phyloP scores from a whole-genome alignment of 1,284 basidiomycete species.

The Wolfiporia cocos region DNA sequence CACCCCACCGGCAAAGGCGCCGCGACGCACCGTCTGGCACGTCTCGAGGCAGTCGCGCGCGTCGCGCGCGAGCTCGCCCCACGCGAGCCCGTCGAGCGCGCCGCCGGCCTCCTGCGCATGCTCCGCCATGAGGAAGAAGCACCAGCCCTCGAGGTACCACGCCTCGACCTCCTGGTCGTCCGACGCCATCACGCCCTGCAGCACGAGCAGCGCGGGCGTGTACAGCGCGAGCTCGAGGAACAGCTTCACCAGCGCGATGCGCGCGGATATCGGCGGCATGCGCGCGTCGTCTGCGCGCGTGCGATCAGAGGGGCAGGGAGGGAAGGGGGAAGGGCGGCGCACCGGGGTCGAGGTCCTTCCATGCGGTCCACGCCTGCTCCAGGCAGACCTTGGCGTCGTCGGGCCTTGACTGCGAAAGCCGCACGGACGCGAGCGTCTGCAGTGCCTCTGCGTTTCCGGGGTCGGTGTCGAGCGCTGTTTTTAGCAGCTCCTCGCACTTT shows the following conservation, averaged over 20 bases:
- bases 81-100: constrained; percentile 54
- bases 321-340: constrained; percentile 10
- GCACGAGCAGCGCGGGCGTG: constrained; percentile 66
- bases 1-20: not conserved
- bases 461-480: constrained; percentile 68
- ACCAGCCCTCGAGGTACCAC: constrained; percentile 95
- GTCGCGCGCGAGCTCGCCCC: constrained; percentile 80
- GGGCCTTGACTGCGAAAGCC: constrained; percentile 81
- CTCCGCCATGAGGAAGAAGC: constrained; percentile 79
- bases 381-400: constrained; percentile 76
- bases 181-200: constrained; percentile 75
- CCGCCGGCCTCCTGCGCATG: constrained; percentile 53
- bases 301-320: too few relatives aligned
- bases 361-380: constrained; percentile 64
- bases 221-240: constrained; percentile 78
- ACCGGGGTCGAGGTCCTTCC: constrained; percentile 76
- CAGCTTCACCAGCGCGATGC: constrained; percentile 75
- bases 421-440: constrained; percentile 80
- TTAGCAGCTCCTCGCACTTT: constrained; percentile 76
- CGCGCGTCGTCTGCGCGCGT: constrained; percentile 56
- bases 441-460: constrained; percentile 78
- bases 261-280: constrained; percentile 71
- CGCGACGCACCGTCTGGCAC: constrained; percentile 55
- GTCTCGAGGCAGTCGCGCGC: constrained; percentile 79
- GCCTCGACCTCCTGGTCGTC: constrained; percentile 89